Conservation (phyloP, 495 filamentous ascomycete species). For the Trichoderma asperelloides region DNA sequence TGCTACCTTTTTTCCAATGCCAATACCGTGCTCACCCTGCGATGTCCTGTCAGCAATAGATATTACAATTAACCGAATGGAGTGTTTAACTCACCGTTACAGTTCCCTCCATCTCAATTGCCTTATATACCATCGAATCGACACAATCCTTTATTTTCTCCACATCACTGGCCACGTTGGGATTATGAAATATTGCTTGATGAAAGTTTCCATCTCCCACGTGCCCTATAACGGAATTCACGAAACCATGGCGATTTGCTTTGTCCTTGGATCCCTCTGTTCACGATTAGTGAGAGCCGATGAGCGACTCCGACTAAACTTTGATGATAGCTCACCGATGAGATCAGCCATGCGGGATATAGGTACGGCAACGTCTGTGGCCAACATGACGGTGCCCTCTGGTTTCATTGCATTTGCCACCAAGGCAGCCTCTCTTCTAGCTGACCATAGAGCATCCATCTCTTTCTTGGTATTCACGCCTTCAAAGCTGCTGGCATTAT, state of each 20-base stretch:
- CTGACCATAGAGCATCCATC: conserved; percentile 55
- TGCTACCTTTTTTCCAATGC: conserved; percentile 27
- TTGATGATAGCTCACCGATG: conserved; percentile 36
- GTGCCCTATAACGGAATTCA: conserved; percentile 60
- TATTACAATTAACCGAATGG: too few species aligned
- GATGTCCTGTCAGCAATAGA: neutral
- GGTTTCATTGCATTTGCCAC: conserved; percentile 38
- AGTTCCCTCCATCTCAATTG: conserved; percentile 30
- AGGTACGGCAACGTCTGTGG: conserved; percentile 64
- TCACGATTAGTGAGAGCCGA: neutral
- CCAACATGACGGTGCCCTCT: conserved; percentile 52
- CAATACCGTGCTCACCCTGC: conserved; percentile 27
- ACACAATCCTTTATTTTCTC: conserved; percentile 17
- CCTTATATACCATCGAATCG: conserved; percentile 22
- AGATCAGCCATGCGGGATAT: conserved; percentile 60
- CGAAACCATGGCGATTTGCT: conserved; percentile 17
- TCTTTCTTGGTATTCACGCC: conserved; percentile 52
- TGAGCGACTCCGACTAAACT: neutral
- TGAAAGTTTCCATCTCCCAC: conserved; percentile 46
- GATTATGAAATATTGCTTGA: conserved; percentile 26
- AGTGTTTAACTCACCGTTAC: conserved; percentile 16
- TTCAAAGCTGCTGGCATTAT: conserved; percentile 43
- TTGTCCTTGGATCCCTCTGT: conserved; percentile 54
- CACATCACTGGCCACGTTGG: conserved; percentile 16
- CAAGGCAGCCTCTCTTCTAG: conserved; percentile 60